phyloP scores from a whole-genome alignment of 2,329 filamentous ascomycete species.

The Tolypocladium pustulatum region DNA sequence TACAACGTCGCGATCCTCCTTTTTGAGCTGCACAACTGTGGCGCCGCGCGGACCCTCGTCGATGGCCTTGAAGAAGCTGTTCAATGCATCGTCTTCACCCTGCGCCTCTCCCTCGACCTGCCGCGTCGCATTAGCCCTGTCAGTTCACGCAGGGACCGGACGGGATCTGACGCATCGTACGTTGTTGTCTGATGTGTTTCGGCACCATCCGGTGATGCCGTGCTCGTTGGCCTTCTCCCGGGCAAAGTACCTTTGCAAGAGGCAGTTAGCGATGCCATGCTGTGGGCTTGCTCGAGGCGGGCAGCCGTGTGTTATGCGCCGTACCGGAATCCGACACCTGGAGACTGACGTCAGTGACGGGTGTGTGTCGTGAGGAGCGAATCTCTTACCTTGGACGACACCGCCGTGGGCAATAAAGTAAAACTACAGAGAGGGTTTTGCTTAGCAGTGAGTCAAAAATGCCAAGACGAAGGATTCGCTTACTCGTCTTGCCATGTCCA shows the following conservation, averaged over 20 bases:
- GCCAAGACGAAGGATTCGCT: not conserved
- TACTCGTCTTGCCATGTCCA: conserved; percentile 24
- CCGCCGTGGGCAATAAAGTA: conserved; percentile 56
- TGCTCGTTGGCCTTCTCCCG: conserved; percentile 38
- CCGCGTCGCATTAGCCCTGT: conserved; percentile 5
- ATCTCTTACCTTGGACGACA: conserved; percentile 50
- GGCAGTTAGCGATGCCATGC: not conserved
- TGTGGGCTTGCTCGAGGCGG: no score
- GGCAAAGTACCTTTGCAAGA: conserved; percentile 37
- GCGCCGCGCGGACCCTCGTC: conserved; percentile 64
- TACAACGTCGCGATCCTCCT: conserved; percentile 52
- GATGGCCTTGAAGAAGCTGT: conserved; percentile 63
- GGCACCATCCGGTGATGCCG: conserved; percentile 49
- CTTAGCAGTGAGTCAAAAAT: not conserved
- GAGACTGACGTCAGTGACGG: not conserved
- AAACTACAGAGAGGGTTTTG: conserved; percentile 27
- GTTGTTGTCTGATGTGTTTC: conserved; percentile 47
- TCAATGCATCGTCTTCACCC: conserved; percentile 53
- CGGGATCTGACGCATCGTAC: conserved; percentile 17
- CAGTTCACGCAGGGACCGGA: no score
- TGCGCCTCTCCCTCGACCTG: conserved; percentile 89
- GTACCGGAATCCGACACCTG: conserved; percentile 48
- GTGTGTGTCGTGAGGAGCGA: not conserved
- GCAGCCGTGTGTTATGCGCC: not conserved
- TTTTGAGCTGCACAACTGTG: conserved; percentile 63